A percentile compares a stretch with the other conserved stretches of the same genome.
Conservation (phyloP, 2,329 filamentous ascomycete species). For the Seiridium cupressi region DNA sequence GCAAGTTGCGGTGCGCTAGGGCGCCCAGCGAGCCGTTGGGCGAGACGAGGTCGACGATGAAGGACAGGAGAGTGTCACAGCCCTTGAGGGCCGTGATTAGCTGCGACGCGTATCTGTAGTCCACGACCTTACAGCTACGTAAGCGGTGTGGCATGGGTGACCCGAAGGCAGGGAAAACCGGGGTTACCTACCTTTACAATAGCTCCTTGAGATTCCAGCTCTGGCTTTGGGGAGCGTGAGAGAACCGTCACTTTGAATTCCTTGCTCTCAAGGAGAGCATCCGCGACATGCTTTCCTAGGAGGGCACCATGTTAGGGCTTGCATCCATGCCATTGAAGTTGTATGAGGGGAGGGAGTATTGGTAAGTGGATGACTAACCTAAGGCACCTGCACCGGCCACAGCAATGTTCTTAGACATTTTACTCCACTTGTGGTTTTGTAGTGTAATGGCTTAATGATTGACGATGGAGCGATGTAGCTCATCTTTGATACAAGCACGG, state of each 20-base stretch:
- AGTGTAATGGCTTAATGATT: too few relatives aligned
- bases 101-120: background rate
- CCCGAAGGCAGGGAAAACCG: background rate
- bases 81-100: background rate
- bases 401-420: background rate
- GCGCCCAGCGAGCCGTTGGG: background rate
- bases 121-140: background rate
- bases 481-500: too few relatives aligned
- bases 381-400: background rate
- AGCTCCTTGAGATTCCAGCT: background rate
- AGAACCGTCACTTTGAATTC: background rate
- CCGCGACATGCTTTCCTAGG: background rate
- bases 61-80: background rate
- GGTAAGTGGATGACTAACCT: background rate
- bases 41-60: background rate
- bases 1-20: background rate
- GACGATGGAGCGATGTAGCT: too few relatives aligned
- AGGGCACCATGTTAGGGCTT: background rate
- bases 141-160: too few relatives aligned
- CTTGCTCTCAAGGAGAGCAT: background rate
- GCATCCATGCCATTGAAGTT: background rate
- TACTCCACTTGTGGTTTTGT: too few relatives aligned
- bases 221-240: conserved; percentile 1
- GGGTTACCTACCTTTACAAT: background rate
- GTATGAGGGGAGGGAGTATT: background rate